phyloP scores from a whole-genome alignment of 208 protist genomes.

The Acanthamoeba royreba region DNA sequence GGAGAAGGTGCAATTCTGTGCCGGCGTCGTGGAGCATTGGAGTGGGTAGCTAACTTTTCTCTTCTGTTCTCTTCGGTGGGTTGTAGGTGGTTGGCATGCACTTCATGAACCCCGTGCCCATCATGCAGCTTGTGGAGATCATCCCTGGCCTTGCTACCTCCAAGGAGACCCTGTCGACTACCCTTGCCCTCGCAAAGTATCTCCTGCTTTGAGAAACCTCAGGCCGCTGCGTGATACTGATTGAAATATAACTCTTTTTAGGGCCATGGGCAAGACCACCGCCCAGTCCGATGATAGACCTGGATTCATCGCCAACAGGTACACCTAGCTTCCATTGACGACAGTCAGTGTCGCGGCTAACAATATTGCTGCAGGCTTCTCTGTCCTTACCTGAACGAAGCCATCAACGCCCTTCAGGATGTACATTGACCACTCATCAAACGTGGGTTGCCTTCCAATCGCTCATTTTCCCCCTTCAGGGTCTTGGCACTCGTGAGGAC shows the following conservation, averaged over 20 bases:
- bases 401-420: conserved; percentile 71
- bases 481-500: conserved; percentile 72
- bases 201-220: background rate
- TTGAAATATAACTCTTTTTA: background rate
- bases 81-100: background rate
- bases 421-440: background rate
- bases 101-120: conserved; percentile 83
- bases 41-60: background rate
- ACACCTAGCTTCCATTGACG: no score
- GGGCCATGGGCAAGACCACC: conserved; percentile 64
- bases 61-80: background rate
- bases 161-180: conserved; percentile 56
- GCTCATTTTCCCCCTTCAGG: background rate
- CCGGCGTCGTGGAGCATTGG: conserved; percentile 84
- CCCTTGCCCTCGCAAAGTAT: conserved; percentile 38
- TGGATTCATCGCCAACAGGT: conserved; percentile 62
- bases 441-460: background rate
- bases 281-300: conserved; percentile 72
- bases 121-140: conserved; percentile 84
- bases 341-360: no score
- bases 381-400: conserved; percentile 86
- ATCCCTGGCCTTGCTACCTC: conserved; percentile 73
- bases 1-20: conserved; percentile 70
- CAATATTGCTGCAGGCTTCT: no score
- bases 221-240: background rate